Evolutionary conservation across 345 rosid genomes (phyloP).

Genomic region (Sonneratia caseolaris): DNA sequence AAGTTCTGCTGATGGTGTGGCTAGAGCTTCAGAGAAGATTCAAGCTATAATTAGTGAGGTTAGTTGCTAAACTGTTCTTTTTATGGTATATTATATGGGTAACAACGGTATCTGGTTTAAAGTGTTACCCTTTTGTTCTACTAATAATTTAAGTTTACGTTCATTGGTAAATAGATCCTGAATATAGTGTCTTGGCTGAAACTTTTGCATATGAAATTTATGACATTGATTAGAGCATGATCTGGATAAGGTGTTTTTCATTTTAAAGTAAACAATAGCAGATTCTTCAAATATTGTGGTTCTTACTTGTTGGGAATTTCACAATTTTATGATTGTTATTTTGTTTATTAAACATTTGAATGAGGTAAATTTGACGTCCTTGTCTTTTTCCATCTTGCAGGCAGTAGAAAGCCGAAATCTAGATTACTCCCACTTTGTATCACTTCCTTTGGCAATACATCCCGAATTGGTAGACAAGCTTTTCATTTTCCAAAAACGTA

Average conservation of each 20-base stretch:
- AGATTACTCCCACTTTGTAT: slow-evolving; percentile 77
- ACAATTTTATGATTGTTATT: neutral
- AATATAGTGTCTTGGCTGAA: neutral
- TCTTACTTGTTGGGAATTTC: neutral
- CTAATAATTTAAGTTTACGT: neutral
- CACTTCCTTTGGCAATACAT: slow-evolving; percentile 83
- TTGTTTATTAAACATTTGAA: neutral
- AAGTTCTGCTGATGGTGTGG: slow-evolving; percentile 44
- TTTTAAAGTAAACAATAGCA: neutral
- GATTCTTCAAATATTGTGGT: neutral
- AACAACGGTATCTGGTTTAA: neutral
- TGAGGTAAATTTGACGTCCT: neutral
- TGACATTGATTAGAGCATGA: neutral
- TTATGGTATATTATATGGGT: neutral
- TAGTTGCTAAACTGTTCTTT: slow-evolving; percentile 8
- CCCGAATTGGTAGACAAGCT: slow-evolving; percentile 72
- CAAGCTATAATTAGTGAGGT: slow-evolving; percentile 57
- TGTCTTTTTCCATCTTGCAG: slow-evolving; percentile 21
- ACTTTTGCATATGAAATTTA: neutral
- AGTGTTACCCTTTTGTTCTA: neutral
- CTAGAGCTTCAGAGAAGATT: slow-evolving; percentile 60
- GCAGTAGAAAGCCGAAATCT: slow-evolving; percentile 54
- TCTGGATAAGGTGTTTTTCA: neutral
- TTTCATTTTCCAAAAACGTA: slow-evolving; percentile 52
- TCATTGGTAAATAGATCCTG: neutral